Percentiles rank a stretch among this genome's conserved stretches.
Conservation (phyloP, 1,284 basidiomycete species). For the Trametes versicolor region DNA sequence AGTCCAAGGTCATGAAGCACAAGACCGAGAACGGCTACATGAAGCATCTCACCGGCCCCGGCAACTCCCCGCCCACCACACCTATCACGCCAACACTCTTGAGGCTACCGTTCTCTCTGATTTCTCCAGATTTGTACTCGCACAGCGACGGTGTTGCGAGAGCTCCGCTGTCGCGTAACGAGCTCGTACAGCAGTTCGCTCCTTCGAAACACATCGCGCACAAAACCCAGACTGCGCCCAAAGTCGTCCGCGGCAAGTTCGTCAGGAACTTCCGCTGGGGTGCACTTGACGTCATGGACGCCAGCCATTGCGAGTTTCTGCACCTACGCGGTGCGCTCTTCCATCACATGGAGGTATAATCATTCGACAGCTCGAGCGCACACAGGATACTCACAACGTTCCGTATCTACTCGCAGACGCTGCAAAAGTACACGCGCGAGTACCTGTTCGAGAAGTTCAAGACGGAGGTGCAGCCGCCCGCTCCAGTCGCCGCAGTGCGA, state of each 20-base stretch:
- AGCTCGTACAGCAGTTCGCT: slow-evolving; percentile 75
- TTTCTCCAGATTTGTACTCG: slow-evolving; percentile 82
- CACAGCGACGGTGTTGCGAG: slow-evolving; percentile 80
- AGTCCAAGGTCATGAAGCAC: slow-evolving; percentile 46
- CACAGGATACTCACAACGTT: slow-evolving; percentile 28
- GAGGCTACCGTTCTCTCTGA: slow-evolving; percentile 78
- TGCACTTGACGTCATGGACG: slow-evolving; percentile 78
- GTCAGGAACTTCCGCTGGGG: slow-evolving; percentile 83
- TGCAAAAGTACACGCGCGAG: slow-evolving; percentile 84
- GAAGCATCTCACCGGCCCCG: slow-evolving; percentile 56
- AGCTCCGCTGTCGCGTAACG: slow-evolving; percentile 63
- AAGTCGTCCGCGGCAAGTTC: slow-evolving; percentile 67
- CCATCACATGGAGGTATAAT: slow-evolving; percentile 79
- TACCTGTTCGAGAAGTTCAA: slow-evolving; percentile 85
- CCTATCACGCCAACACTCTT: slow-evolving; percentile 65
- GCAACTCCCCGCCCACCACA: slow-evolving; percentile 68
- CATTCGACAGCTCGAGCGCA: slow-evolving; percentile 21
- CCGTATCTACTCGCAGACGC: slow-evolving; percentile 56
- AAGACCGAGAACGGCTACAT: slow-evolving; percentile 62
- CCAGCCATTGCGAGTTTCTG: slow-evolving; percentile 80
- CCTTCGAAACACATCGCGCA: slow-evolving; percentile 55
- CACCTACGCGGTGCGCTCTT: slow-evolving; percentile 78
- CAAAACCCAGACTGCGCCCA: slow-evolving; percentile 48
- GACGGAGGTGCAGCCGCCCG: slow-evolving; percentile 62
- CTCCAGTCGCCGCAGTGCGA: slow-evolving; percentile 49